Conservation (phyloP, 2,329 filamentous ascomycete genomes). For the Hymenoscyphus fraxineus region DNA sequence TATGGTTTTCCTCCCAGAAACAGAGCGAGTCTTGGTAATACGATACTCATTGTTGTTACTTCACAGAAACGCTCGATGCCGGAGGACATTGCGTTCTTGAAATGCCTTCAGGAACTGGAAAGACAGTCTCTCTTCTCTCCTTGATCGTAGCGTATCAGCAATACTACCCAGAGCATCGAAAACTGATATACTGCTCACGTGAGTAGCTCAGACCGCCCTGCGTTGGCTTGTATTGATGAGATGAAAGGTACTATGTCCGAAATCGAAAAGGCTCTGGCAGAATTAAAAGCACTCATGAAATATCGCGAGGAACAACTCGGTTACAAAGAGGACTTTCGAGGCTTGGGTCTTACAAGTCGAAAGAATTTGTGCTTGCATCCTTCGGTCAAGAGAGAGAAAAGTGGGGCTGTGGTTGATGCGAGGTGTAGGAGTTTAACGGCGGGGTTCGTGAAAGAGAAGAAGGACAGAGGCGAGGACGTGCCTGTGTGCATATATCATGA, state of each 20-base stretch:
- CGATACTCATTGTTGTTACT: background rate
- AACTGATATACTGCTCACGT: constrained; percentile 98
- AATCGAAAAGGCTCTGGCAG: constrained; percentile 94
- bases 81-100: constrained; percentile 95
- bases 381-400: constrained; percentile 94
- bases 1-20: constrained; percentile 24
- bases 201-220: constrained; percentile 17
- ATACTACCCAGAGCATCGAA: constrained; percentile 86
- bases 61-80: constrained; percentile 72
- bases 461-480: constrained; percentile 89
- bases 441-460: constrained; percentile 96
- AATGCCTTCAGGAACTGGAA: constrained; percentile 98
- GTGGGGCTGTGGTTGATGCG: constrained; percentile 90
- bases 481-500: constrained; percentile 96
- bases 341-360: constrained; percentile 86
- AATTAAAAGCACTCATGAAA: constrained; percentile 90
- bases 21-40: constrained; percentile 17
- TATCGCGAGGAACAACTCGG: constrained; percentile 89
- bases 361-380: constrained; percentile 97
- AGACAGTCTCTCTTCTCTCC: constrained; percentile 91
- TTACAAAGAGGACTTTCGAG: constrained; percentile 85
- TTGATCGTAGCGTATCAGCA: constrained; percentile 97
- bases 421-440: constrained; percentile 92
- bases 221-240: constrained; percentile 8
- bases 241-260: constrained; percentile 85